Base-by-base conservation (phyloP, 768 basidiomycete genomes). In the Trametes gibbosa region DNA sequence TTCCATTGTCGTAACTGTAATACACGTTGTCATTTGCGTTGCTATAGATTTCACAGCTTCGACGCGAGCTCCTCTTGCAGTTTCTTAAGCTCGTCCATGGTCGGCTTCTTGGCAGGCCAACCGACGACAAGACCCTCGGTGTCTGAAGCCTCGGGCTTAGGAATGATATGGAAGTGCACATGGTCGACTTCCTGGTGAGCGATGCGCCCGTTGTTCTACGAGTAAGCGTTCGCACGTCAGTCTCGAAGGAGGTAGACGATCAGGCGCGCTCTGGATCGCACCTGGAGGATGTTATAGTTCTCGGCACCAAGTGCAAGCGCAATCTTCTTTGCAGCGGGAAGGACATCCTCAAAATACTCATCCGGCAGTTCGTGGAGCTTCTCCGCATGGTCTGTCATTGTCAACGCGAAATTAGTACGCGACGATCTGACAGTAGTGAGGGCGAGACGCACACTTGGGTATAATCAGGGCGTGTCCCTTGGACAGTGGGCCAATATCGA, bases 151-250 rank as follows among this genome's bases (percentile, higher is more conserved):
- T 73, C 69, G 0, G 90, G 92, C 71, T 97, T 98, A 3, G 95
- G 95, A 61, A 98, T 95, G 65, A 98, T 80, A 67, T 98, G 94
- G 75, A 94, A 94, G 71, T 96, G 93, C 14, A 94, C 92, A 66
- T 96, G 94, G 54, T 86, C 82, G 25, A 96, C 92, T 23, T 71
- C 73, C 61, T 75, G 74, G 63, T 84, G 84, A 6, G 83, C 83
- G 63, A 81, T 73, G 40, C 76, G 70, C 3, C 88, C 87, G 65
- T 90, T 90, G 75, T 89, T 90, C 85, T 32, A n/a, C n/a, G n/a
- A n/a, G 29, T 32, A 32, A 32, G n/a, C 10, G 29, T 5, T 32
- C 29, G 4, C 10, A 32, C 10, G 29, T 32, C 29, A 32, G 29
- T 32, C 29, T 87, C 37, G 16, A 39, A 39, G 63, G 29, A 3